Evolutionary conservation across 176 grass and related monocot genomes (phyloP), one percentile per base, ranked within the genome.

Genomic region (Alopecurus myosuroides): DNA sequence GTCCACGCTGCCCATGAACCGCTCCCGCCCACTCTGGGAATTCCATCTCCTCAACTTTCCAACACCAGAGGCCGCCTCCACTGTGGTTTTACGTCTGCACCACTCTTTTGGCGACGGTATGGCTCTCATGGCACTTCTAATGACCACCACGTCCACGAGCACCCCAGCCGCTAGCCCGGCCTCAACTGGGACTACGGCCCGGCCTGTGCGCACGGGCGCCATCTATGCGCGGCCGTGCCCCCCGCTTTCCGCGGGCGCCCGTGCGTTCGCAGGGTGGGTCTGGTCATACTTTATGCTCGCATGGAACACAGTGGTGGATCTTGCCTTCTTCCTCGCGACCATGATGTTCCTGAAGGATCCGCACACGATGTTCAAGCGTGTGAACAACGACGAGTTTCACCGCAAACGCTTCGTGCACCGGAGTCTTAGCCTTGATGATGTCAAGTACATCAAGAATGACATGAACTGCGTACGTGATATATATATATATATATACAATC

Each of bases 1-100:
- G 36, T 88, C 92, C 10, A 28, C 78, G 81, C 31, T n/a, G 45
- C 65, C 88, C 76, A 75, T 93, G 90, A 85, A 89, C 76, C 34
- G 51, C 20, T 70, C 37, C 67, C 67, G 37, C 37, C 36, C 67
- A 20, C 67, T 13, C 2, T 13, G 11, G 37, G 67, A 70, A 11
- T 70, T 70, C 67, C 36, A 70, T 5, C 4, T 70, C 11, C 22
- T 70, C 37, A 4, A 70, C 22, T 62, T 70, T 11, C 36, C 37
- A 10, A 40, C 66, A 35, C 23, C 35, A 4, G 36, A 70, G 67
- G 67, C 67, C 5, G 1, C 67, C 20, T 70, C 67, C 36, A 70
- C 66, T 10, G 35, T 37, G 19, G 66, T 36, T 4, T 6, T 70
- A 35, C 66, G 66, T 4, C 10, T 70, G 66, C 66, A 70, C 37